Base-by-base conservation (phyloP, 805 yeast genomes). In the Nematodospora valgi region DNA sequence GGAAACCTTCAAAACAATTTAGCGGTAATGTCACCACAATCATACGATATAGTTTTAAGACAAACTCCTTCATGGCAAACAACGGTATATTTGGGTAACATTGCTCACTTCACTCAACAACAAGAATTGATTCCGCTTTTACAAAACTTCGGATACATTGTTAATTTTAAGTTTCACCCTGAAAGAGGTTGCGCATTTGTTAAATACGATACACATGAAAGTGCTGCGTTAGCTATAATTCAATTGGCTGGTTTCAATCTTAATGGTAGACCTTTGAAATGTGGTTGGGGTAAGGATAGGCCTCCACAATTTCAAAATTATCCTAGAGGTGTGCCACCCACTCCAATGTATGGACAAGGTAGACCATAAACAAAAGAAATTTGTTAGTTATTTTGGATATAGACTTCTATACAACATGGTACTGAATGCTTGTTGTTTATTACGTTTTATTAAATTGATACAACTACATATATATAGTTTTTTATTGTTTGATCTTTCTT, bases 161-260 rank as follows among this genome's bases (percentile, higher is more conserved):
- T 84, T 39, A 93, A 84, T 47, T 77, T 87, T 53, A 82, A 83
- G 57, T 75, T 83, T 49, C 82, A 82, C 45, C 82, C 87, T 6
- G 94, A 86, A 37, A 76, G 76, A 44, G 93, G 91, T 4, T 87
- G 91, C 64, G 95, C 95, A 8, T 88, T 87, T 65, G 91, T 85
- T 43, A 82, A 82, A 58, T 86, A 80, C 54, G 95, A 84, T 51
- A 72, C 86, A 27, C 96, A 87, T 58, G 95, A 87, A 50, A 70
- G 86, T 41, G 96, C 96, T 4, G 94, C 95, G 2, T 66, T 85
- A 51, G 94, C 95, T 31, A 86, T 87, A 51, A 82, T 82, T 21
- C 91, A 84, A 51, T 66, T 88, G 44, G 66, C 73, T 13, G 93
- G 95, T 1, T 74, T 79, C 47, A 70, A 70, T 33, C 61, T 86